Evolutionary conservation across 108 stramenopile genomes (phyloP).

Genomic region (Stephanodiscus triporus): DNA sequence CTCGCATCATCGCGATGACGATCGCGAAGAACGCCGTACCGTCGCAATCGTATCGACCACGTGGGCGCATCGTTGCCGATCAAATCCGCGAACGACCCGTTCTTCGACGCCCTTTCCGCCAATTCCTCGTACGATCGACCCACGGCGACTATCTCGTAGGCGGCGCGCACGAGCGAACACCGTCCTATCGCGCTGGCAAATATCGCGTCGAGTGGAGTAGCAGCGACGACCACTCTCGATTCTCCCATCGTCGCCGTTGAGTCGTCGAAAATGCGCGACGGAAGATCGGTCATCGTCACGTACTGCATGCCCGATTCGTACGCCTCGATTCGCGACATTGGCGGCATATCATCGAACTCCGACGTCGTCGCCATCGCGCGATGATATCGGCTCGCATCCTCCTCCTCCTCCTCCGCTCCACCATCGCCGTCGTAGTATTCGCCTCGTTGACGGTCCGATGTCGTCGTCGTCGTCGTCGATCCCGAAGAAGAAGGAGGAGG

Average conservation of each 20-base stretch:
- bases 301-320: slow-evolving; percentile 86
- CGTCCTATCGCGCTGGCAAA: slow-evolving; percentile 50
- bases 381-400: no score
- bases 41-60: slow-evolving; percentile 82
- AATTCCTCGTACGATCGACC: slow-evolving; percentile 43
- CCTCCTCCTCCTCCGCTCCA: no score
- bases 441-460: no score
- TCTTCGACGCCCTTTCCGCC: slow-evolving; percentile 26
- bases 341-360: slow-evolving; percentile 15
- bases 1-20: slow-evolving; percentile 17
- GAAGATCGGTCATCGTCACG: slow-evolving; percentile 19
- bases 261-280: background rate
- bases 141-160: slow-evolving; percentile 65
- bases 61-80: slow-evolving; percentile 39
- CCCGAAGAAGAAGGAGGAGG: slow-evolving; percentile 6
- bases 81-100: slow-evolving; percentile 69
- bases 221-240: background rate
- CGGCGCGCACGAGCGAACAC: slow-evolving; percentile 75
- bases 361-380: slow-evolving; percentile 33
- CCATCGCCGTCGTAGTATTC: no score
- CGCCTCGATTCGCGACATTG: slow-evolving; percentile 13
- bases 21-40: slow-evolving; percentile 41
- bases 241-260: background rate
- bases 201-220: slow-evolving; percentile 1
- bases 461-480: slow-evolving; percentile 18